Evolutionary conservation across 2,329 filamentous ascomycete genomes (phyloP).

Genomic region (Escovopsis sp.): DNA sequence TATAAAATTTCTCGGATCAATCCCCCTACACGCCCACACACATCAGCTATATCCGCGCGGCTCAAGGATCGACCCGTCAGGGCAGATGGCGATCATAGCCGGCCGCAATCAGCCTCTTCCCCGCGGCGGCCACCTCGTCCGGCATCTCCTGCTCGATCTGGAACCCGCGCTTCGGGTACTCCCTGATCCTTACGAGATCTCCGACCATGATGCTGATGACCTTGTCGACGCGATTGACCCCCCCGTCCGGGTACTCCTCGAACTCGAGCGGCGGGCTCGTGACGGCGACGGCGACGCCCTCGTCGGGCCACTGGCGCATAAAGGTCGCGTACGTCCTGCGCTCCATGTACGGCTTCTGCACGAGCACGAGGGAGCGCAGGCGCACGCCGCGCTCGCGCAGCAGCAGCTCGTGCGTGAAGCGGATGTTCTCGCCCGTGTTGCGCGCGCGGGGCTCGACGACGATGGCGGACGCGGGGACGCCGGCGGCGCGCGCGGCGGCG

Average conservation of each 20-base stretch:
- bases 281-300: conserved; percentile 20
- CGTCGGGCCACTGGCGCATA: conserved; percentile 29
- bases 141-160: conserved; percentile 30
- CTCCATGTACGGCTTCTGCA: conserved; percentile 37
- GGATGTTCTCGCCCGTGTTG: conserved; percentile 34
- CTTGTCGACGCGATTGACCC: conserved; percentile 25
- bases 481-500: conserved; percentile 22
- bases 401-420: conserved; percentile 26
- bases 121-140: conserved; percentile 26
- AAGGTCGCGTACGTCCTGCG: conserved; percentile 31
- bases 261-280: conserved; percentile 26
- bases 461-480: conserved; percentile 24
- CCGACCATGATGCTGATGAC: conserved; percentile 31
- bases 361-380: conserved; percentile 22
- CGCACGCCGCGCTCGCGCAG: conserved; percentile 9
- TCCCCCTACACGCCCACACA: too few relatives aligned
- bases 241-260: conserved; percentile 24
- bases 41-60: neutral
- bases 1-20: neutral
- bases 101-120: conserved; percentile 22
- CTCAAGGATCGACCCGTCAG: conserved; percentile 5
- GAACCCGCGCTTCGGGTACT: conserved; percentile 28
- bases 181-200: conserved; percentile 27
- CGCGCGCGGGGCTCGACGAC: conserved; percentile 25
- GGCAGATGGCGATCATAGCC: conserved; percentile 26